A percentile compares a stretch with the other conserved stretches of the same genome.
Evolutionary conservation across 352 stramenopile species (phyloP).

Genomic region (Globisporangium megalacanthum): DNA sequence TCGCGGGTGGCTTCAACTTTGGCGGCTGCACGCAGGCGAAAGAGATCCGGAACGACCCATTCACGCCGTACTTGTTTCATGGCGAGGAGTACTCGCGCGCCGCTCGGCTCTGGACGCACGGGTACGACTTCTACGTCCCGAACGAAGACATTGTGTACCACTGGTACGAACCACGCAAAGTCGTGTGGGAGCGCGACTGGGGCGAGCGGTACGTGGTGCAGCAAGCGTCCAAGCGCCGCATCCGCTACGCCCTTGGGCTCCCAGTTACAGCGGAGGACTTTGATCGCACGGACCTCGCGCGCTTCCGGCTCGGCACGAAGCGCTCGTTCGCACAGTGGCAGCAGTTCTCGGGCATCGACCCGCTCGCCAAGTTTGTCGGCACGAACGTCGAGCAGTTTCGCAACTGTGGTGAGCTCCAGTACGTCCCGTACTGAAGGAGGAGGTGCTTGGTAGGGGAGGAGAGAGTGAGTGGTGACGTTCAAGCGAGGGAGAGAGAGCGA

Average conservation of each 20-base stretch:
- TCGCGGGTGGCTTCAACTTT: slow-evolving; percentile 82
- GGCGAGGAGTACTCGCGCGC: slow-evolving; percentile 82
- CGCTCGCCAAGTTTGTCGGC: slow-evolving; percentile 48
- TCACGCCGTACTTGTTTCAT: slow-evolving; percentile 77
- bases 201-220: slow-evolving; percentile 57
- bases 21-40: slow-evolving; percentile 61
- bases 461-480: too few species aligned
- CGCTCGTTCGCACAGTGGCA: slow-evolving; percentile 74
- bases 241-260: slow-evolving; percentile 56
- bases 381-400: slow-evolving; percentile 58
- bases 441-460: too few species aligned
- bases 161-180: slow-evolving; percentile 79
- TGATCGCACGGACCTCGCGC: slow-evolving; percentile 62
- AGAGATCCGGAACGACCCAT: slow-evolving; percentile 72
- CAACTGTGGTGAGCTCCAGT: slow-evolving; percentile 64
- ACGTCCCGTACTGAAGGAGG: slow-evolving; percentile 39
- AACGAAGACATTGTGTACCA: slow-evolving; percentile 71
- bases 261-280: slow-evolving; percentile 65
- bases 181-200: slow-evolving; percentile 81
- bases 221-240: slow-evolving; percentile 65
- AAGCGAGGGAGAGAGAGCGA: too few species aligned
- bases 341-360: slow-evolving; percentile 76
- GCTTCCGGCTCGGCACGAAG: slow-evolving; percentile 68
- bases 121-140: slow-evolving; percentile 80
- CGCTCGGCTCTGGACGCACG: slow-evolving; percentile 64